phyloP scores from a whole-genome alignment of 1,284 basidiomycete species.

The Puccinia triticina region DNA sequence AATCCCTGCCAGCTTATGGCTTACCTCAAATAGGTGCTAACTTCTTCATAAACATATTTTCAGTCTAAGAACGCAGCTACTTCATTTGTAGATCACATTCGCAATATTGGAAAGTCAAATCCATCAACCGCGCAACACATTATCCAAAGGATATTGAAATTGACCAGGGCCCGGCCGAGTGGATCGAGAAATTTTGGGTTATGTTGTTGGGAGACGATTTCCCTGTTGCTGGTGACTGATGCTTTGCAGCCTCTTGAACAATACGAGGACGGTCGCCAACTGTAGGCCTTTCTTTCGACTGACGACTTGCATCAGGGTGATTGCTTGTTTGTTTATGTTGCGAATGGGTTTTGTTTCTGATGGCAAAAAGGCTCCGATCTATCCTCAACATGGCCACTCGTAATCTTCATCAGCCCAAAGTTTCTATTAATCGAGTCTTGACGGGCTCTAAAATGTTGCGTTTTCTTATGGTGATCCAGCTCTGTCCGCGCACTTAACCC shows the following conservation, averaged over 20 bases:
- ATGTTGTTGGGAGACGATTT: conserved; percentile 21
- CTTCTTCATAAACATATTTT: background rate
- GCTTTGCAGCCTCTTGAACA: conserved; percentile 26
- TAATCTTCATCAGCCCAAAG: conserved; percentile 19
- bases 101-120: conserved; percentile 24
- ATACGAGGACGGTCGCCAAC: background rate
- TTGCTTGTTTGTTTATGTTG: background rate
- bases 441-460: conserved; percentile 48
- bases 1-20: background rate
- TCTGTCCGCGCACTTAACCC: background rate
- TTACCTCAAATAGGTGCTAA: background rate
- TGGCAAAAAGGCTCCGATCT: conserved; percentile 1
- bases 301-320: background rate
- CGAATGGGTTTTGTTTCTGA: background rate
- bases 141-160: background rate
- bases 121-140: background rate
- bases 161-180: conserved; percentile 9
- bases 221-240: conserved; percentile 21
- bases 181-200: conserved; percentile 29
- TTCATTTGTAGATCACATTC: conserved; percentile 4
- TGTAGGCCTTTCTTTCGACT: background rate
- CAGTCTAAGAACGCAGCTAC: conserved; percentile 24
- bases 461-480: background rate
- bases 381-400: conserved; percentile 33
- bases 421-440: conserved; percentile 35